Evolutionary conservation across 1,139 yeast species (phyloP), one percentile per base, ranked within the genome.

Genomic region (Pneumocystis wakefieldiae): DNA sequence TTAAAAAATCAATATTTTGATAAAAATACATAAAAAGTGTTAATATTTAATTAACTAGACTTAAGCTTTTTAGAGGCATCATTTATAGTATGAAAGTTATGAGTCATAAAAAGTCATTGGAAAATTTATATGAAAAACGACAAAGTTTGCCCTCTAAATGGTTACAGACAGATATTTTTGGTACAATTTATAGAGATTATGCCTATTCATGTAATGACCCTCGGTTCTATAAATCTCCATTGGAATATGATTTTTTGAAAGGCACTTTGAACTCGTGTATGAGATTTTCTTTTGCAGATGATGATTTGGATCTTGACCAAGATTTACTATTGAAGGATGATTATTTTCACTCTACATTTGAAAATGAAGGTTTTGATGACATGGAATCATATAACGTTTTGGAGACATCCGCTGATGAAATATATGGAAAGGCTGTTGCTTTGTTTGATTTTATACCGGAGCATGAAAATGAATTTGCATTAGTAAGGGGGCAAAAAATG

Each of bases 361-460:
- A 58, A 17, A 10, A 42, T 29, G 8, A 15, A 42, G 15, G 42
- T 1, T 6, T n/a, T 53, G 28, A 60, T 38, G 37, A 29, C 28
- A 19, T 35, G 5, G 19, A 35, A n/a, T 28, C 62, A 29, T 36
- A 41, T 41, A 41, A 60, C 29, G 10, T 12, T 58, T 29, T 29
- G 19, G 24, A 60, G 19, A 10, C 14, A 37, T 14, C 35, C 4
- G 66, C 62, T 24, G 78, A 76, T 66, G 82, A 78, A 67, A 74
- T 82, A 58, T 80, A 80, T 66, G 81, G 82, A 61, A 79, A 82
- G 65, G 96, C 96, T 0, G 76, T 91, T 35, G 97, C 97, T 1
- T 73, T 94, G 63, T 92, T 90, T 73, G 94, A 91, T 70, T 92
- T 92, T 72, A 79, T 77, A 39, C 96, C 98, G 0, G 97, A 92